Evolutionary conservation across 148 eudicot genomes (phyloP), one percentile per base, ranked within the genome.

Genomic region (Cornus suecica): DNA sequence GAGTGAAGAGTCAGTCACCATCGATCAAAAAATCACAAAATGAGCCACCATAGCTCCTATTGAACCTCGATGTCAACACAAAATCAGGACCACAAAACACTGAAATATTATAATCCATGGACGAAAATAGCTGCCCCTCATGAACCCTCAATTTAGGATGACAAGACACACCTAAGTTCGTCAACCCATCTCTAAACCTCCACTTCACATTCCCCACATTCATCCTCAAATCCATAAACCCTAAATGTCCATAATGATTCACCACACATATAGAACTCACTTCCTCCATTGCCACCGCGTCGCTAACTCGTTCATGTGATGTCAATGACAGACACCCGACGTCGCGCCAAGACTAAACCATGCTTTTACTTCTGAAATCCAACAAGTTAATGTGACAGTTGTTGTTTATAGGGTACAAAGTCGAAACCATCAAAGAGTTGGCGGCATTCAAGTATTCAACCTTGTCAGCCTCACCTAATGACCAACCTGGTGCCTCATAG

Each of bases 311-410:
- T 87, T 84, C 56, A 90, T 89, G 24, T 94, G 69, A n/a, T n/a
- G n/a, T 83, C 5, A 67, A 65, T 5, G 76, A n/a, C n/a, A n/a
- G 79, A 30, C 80, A 75, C 6, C 90, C 91, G 3, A 78, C 75
- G 58, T 94, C 98, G 0, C 90, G 86, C 98, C 98, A 94, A 1
- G 89, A 77, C 98, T 95, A 94, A 20, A 86, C 95, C 90, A 93
- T 88, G 20, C 76, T 77, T 51, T 90, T 92, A 2, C 78, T 77
- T n/a, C n/a, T n/a, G n/a, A n/a, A n/a, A n/a, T n/a, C n/a, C n/a
- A n/a, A n/a, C n/a, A n/a, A n/a, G n/a, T 77, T 92, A n/a, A 94
- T 90, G 79, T 90, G 92, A 83, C 98, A 92, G 73, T 94, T 86
- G 37, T 90, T 95, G 51, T 92, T 92, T 29, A 93, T 82, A 3